Evolutionary conservation across 2,329 filamentous ascomycete genomes (phyloP).

Genomic region (Cytospora leucostoma): DNA sequence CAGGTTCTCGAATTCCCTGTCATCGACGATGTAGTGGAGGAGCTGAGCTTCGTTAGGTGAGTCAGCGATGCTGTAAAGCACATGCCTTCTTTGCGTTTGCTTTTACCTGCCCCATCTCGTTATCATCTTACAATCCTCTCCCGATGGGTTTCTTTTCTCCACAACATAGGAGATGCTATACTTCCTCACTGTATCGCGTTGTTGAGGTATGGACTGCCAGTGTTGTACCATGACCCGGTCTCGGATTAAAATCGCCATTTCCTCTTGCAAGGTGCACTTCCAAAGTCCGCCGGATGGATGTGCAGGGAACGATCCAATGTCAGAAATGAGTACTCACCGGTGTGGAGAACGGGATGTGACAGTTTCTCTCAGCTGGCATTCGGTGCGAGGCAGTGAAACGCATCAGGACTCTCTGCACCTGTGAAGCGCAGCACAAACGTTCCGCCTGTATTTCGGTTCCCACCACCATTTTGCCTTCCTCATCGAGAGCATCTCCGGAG

Average conservation of each 20-base stretch:
- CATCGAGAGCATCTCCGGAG: slow-evolving; percentile 11
- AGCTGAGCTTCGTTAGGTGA: slow-evolving; percentile 73
- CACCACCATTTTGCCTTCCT: slow-evolving; percentile 20
- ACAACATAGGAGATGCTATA: slow-evolving; percentile 5
- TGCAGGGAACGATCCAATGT: neutral
- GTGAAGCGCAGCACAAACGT: slow-evolving; percentile 18
- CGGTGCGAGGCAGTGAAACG: slow-evolving; percentile 16
- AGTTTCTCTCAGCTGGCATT: slow-evolving; percentile 14
- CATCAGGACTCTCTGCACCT: neutral
- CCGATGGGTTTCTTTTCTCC: neutral
- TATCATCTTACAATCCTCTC: slow-evolving; percentile 12
- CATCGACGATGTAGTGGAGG: slow-evolving; percentile 58
- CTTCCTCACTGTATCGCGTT: slow-evolving; percentile 1
- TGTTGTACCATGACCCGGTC: slow-evolving; percentile 1
- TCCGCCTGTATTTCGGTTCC: slow-evolving; percentile 19
- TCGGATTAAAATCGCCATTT: slow-evolving; percentile 2
- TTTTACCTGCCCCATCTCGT: slow-evolving; percentile 9
- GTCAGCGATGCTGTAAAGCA: slow-evolving; percentile 35
- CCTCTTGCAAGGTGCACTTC: slow-evolving; percentile 4
- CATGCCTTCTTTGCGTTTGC: slow-evolving; percentile 8
- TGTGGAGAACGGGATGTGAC: slow-evolving; percentile 20
- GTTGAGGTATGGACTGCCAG: slow-evolving; percentile 4
- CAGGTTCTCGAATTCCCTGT: slow-evolving; percentile 59
- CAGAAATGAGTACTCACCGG: slow-evolving; percentile 16
- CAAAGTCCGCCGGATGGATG: neutral